Conservation (phyloP, 2,329 filamentous ascomycete genomes). For the Aschersonia sp. region DNA sequence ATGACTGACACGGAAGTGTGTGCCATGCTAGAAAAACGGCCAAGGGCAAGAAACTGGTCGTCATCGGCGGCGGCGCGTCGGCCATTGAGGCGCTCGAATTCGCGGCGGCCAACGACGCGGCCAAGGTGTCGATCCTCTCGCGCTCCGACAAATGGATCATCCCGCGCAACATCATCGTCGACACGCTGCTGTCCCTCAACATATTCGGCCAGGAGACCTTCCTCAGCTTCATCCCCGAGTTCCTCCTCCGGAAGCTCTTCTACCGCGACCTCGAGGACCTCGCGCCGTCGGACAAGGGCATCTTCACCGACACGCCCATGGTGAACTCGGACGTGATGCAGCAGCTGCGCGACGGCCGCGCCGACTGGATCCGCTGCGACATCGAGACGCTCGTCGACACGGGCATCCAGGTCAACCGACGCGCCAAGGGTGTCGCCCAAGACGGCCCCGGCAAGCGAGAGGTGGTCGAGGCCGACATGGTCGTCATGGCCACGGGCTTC, state of each 20-base stretch:
- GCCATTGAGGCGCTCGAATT: slow-evolving; percentile 77
- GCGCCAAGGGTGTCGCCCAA: slow-evolving; percentile 58
- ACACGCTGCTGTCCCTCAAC: slow-evolving; percentile 62
- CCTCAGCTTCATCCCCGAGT: slow-evolving; percentile 66
- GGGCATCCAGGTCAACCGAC: slow-evolving; percentile 58
- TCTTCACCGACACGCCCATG: slow-evolving; percentile 81
- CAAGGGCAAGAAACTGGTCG: slow-evolving; percentile 58
- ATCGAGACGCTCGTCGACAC: slow-evolving; percentile 50
- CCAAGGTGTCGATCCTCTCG: slow-evolving; percentile 57
- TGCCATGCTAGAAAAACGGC: slow-evolving; percentile 39
- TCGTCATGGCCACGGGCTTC: slow-evolving; percentile 76
- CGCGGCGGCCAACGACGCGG: slow-evolving; percentile 50
- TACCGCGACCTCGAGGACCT: slow-evolving; percentile 69
- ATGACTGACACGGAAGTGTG: background rate
- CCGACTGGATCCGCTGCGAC: slow-evolving; percentile 71
- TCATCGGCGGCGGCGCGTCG: slow-evolving; percentile 68
- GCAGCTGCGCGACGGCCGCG: slow-evolving; percentile 55
- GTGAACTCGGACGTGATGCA: slow-evolving; percentile 72
- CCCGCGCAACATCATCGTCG: slow-evolving; percentile 61
- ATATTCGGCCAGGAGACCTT: slow-evolving; percentile 65
- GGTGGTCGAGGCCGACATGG: slow-evolving; percentile 57
- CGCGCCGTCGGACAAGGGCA: slow-evolving; percentile 45
- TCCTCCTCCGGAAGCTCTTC: slow-evolving; percentile 61
- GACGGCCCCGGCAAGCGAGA: slow-evolving; percentile 56
- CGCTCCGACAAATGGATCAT: slow-evolving; percentile 82